These are phyloP conservation scores for Candida tetrigidarum DNA, from an alignment of 1,139 yeast genomes.

Conservation along the genomic window DNA sequence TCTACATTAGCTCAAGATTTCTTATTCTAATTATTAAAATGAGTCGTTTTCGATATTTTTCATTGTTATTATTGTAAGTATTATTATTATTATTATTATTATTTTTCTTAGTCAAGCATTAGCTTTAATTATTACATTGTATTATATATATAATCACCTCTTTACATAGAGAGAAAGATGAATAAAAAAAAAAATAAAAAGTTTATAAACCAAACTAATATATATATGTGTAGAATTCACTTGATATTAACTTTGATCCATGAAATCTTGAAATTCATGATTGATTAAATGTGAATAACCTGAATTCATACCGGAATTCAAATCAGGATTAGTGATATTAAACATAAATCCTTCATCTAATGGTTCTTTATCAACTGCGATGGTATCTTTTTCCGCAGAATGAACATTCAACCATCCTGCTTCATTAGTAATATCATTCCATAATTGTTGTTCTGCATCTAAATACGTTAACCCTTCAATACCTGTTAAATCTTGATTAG, in stretches of 20 bases:
- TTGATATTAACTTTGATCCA: slow-evolving; percentile 22
- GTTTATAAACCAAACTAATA: background rate
- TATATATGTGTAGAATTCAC: background rate
- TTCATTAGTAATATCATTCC: slow-evolving; percentile 76
- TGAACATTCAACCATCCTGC: slow-evolving; percentile 65
- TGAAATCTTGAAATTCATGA: slow-evolving; percentile 43
- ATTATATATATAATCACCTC: slow-evolving; percentile 8
- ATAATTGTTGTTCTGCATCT: slow-evolving; percentile 62
- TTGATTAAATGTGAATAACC: slow-evolving; percentile 46
- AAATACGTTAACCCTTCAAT: slow-evolving; percentile 49
- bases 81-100: too few species aligned
- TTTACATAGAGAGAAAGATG: too few species aligned
- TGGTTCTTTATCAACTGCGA: slow-evolving; percentile 1
- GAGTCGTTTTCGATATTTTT: background rate
- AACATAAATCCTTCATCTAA: slow-evolving; percentile 10
- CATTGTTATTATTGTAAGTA: too few species aligned
- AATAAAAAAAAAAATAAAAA: slow-evolving; percentile 1
- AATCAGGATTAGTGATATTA: slow-evolving; percentile 8
- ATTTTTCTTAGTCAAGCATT: background rate
- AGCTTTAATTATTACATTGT: slow-evolving; percentile 2
- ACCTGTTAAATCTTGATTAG: slow-evolving; percentile 42
- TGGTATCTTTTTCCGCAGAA: slow-evolving; percentile 8
- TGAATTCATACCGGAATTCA: slow-evolving; percentile 3
- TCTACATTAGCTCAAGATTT: slow-evolving; percentile 13
- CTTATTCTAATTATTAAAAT: slow-evolving; percentile 4